Evolutionary conservation across 2,329 filamentous ascomycete genomes (phyloP).

Genomic region (Phoma sp.): DNA sequence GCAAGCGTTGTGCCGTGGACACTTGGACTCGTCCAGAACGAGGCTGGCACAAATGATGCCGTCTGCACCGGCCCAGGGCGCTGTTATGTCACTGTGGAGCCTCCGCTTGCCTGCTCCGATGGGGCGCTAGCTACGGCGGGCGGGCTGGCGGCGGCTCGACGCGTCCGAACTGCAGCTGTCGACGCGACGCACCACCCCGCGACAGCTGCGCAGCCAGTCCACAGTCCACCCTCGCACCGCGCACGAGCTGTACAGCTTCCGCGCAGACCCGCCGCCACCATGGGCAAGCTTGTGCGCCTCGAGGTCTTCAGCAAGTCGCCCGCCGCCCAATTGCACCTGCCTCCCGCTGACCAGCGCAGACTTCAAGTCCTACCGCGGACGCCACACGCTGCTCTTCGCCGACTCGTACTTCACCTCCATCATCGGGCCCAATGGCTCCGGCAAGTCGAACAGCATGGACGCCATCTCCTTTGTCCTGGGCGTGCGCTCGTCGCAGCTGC

Average conservation of each 20-base stretch:
- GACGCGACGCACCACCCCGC: slow-evolving; percentile 13
- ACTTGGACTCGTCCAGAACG: no score
- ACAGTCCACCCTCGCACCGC: slow-evolving; percentile 5
- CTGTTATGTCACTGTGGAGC: slow-evolving; percentile 30
- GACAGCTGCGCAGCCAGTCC: neutral
- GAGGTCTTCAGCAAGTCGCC: slow-evolving; percentile 82
- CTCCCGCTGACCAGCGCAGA: slow-evolving; percentile 61
- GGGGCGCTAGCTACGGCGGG: slow-evolving; percentile 34
- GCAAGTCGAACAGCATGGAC: slow-evolving; percentile 99
- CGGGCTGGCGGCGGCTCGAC: slow-evolving; percentile 10
- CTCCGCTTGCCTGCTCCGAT: neutral
- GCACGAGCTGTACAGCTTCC: slow-evolving; percentile 21
- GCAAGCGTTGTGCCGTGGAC: no score
- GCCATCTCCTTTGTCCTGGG: slow-evolving; percentile 98
- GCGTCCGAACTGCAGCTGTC: slow-evolving; percentile 13
- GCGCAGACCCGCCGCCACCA: slow-evolving; percentile 51
- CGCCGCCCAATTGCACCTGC: slow-evolving; percentile 12
- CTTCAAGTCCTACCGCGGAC: slow-evolving; percentile 99
- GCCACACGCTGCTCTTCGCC: slow-evolving; percentile 91
- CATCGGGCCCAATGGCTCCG: slow-evolving; percentile 98
- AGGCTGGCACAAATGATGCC: no score
- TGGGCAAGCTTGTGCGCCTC: slow-evolving; percentile 95
- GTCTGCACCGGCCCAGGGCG: slow-evolving; percentile 7
- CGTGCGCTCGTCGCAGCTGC: slow-evolving; percentile 97
- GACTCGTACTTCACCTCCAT: slow-evolving; percentile 99